Evolutionary conservation across 228 moss, liverwort and hornwort genomes (phyloP), one percentile per base, ranked within the genome.

Genomic region (Sphagnum fallax): DNA sequence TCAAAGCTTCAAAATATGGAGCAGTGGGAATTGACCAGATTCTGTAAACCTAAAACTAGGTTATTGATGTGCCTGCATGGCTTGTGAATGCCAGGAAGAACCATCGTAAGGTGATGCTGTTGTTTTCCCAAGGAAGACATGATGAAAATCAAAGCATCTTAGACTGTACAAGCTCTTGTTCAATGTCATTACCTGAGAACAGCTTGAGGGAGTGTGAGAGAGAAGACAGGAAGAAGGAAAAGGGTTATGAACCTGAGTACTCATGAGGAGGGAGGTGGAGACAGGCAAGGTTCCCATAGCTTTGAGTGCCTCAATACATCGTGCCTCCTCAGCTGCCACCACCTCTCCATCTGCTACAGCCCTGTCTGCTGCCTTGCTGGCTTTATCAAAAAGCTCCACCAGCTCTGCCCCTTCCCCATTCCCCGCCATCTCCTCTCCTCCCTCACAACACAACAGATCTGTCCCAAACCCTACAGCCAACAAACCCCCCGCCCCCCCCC

Each of bases 321-420:
- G 84, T 14, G 75, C 77, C 81, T 91, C 91, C 78, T 97, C 93
- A 1, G 80, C 70, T 8, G 78, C 76, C 65, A 77, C 68, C 60
- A 72, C 61, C 47, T 79, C 65, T 18, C 59, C 90, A 59, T 83
- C 91, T 18, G 61, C 81, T 57, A 80, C 78, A 14, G 89, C 83
- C 60, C 75, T 80, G 52, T 76, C 84, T 52, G 93, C 88, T 0
- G 97, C 89, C 77, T 88, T 93, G 73, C 80, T 76, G 1, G 93
- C 93, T 74, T 83, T 91, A 68, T 93, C 91, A 51, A 91, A 97
- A 64, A 97, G 76, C 75, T 84, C 82, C 49, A 92, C 74, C 63
- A 96, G 78, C 67, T 84, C 76, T 65, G 66, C 62, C 49, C 70
- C 61, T 50, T 75, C 74, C 16, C 68, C 72, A 18, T 64, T 66